Conservation (phyloP, 176 grass and related monocot genomes). For the Thinopyrum elongatum region DNA sequence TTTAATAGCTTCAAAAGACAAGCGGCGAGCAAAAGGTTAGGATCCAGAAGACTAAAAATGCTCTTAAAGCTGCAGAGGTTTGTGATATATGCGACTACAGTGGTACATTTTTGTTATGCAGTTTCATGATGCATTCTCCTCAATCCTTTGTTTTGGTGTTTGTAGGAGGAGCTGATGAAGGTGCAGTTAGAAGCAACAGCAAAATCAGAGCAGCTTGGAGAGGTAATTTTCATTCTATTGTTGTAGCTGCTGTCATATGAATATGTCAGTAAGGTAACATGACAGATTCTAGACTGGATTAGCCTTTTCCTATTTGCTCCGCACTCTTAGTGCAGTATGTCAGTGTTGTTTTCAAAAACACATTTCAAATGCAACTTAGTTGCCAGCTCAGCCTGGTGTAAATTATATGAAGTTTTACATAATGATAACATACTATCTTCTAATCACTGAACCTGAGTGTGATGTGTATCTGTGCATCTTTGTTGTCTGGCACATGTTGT, state of each 20-base stretch:
- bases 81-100: constrained; percentile 27
- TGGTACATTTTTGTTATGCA: constrained; percentile 15
- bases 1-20: constrained; percentile 78
- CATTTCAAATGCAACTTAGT: background rate
- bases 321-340: background rate
- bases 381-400: background rate
- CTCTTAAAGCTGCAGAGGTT: constrained; percentile 89
- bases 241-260: constrained; percentile 20
- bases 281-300: constrained; percentile 2
- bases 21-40: constrained; percentile 70
- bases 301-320: constrained; percentile 4
- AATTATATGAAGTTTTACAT: background rate
- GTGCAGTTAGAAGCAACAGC: constrained; percentile 66
- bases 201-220: constrained; percentile 61
- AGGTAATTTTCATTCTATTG: constrained; percentile 55
- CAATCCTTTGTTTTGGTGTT: constrained; percentile 35
- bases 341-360: background rate
- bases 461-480: background rate
- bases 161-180: constrained; percentile 86
- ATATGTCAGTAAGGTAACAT: background rate
- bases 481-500: constrained; percentile 2
- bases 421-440: background rate
- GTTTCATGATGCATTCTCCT: constrained; percentile 20
- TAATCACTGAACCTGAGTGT: constrained; percentile 12
- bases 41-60: constrained; percentile 81